Base-by-base conservation (phyloP, 1,284 basidiomycete genomes). In the Puccinia hordei region DNA sequence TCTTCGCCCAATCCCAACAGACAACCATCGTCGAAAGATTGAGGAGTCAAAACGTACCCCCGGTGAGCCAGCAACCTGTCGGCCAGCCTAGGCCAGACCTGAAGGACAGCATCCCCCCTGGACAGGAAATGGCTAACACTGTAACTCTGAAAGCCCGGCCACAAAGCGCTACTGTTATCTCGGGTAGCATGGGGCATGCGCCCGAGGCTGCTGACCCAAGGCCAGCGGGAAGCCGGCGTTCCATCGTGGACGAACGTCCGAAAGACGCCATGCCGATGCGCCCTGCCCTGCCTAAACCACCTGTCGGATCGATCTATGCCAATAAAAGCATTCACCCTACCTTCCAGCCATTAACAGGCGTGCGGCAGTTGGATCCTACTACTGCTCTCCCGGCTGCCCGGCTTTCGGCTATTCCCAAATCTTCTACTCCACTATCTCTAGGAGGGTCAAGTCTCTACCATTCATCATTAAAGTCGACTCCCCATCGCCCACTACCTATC, bases 21-120 rank as follows among this genome's bases (percentile, higher is more conserved):
- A 74, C 41, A 30, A 74, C 73, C 13, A 74, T 74, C 15, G 73
- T 74, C n/a, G 73, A 74, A 74, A 61, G 73, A 33, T 61, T 74
- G 73, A 61, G 73, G 27, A 61, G 38, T 61, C 73, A 61, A 27
- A 38, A 61, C 61, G 38, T 1, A 1, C 12, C 68, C 3, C 4
- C 49, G 46, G 38, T 35, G n/a, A 30, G 15, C 1, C 66, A 19
- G 2, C 24, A 69, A 49, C 22, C 66, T 12, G 44, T 38, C 22
- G 33, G 8, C n/a, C 66, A 69, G n/a, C 30, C 66, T 15, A 49
- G 66, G 44, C 61, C 33, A 41, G 61, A 33, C 33, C 4, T 10
- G 2, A 65, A 41, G 61, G 61, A 65, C 6, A n/a, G 22, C 6
- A 65, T 9, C 27, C 30, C 24, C 17, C 27, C 30, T 35, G 30